Percentiles rank a stretch among this genome's conserved stretches.
These are phyloP conservation scores for Phytophthora colocasiae DNA, from an alignment of 352 stramenopile genomes.

Conservation along the genomic window DNA sequence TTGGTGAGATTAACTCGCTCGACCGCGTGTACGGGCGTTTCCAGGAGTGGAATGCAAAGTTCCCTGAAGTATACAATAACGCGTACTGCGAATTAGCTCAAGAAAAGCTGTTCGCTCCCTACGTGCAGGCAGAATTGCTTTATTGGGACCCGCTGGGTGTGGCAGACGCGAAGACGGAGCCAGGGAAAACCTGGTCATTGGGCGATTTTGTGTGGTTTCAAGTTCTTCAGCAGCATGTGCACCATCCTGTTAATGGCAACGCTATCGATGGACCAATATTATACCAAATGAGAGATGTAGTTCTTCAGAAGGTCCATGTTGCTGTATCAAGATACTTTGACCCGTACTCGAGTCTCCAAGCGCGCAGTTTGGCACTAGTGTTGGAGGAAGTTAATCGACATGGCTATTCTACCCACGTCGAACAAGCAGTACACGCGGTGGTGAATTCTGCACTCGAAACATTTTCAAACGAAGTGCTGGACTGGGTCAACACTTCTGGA, in stretches of 20 bases:
- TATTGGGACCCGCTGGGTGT: constrained; percentile 69
- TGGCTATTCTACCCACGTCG: constrained; percentile 34
- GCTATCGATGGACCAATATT: constrained; percentile 38
- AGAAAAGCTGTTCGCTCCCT: constrained; percentile 68
- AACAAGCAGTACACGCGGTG: constrained; percentile 38
- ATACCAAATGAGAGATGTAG: constrained; percentile 61
- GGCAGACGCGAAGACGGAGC: constrained; percentile 17
- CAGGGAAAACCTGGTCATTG: constrained; percentile 34
- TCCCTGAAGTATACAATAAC: constrained; percentile 72
- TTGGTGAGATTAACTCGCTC: constrained; percentile 77
- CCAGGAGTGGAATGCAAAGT: constrained; percentile 76
- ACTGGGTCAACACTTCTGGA: constrained; percentile 3
- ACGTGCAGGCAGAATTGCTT: constrained; percentile 69
- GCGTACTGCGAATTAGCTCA: constrained; percentile 67
- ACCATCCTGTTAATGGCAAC: not conserved
- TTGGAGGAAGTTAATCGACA: constrained; percentile 60
- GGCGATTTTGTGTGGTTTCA: constrained; percentile 64
- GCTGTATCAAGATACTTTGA: constrained; percentile 61
- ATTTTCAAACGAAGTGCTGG: constrained; percentile 36
- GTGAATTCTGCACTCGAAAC: constrained; percentile 31
- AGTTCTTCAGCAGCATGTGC: constrained; percentile 47
- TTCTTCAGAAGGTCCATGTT: constrained; percentile 47
- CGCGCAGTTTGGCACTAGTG: constrained; percentile 52
- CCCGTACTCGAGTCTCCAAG: constrained; percentile 64
- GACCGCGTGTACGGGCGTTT: constrained; percentile 67